Evolutionary conservation across 1,284 basidiomycete genomes (phyloP), one percentile per base, ranked within the genome.

Genomic region (Moniliella sp.): DNA sequence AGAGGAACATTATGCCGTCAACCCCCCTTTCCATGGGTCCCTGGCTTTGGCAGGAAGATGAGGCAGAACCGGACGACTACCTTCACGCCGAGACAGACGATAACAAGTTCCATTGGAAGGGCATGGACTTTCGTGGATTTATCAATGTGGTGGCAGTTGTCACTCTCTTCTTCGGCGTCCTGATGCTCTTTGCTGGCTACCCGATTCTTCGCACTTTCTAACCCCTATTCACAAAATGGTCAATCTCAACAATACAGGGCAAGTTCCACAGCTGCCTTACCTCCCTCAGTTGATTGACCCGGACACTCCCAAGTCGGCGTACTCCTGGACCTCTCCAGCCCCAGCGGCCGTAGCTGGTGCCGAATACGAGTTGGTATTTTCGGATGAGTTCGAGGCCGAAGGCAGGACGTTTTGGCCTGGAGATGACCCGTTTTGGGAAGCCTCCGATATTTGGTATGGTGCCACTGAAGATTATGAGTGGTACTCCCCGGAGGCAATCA

Each of bases 201-300:
- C 56, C 56, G 4, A 43, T 58, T 15, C 32, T 51, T 5, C 45
- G 49, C 31, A 42, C 55, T 17, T 28, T 50, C 19, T 31, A 36
- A 3, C 26, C 46, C 21, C 18, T 18, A 46, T 38, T 16, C 48
- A 37, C 30, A 79, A 79, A 48, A 48, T 80, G 12, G 80, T 78
- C 17, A 79, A 78, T 44, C 69, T 47, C 16, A 54, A 54, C 32
- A 49, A 49, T 2, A 44, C 45, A 0, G 51, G 51, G 8, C 51
- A 54, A 35, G 42, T 52, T 4, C 51, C 51, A 15, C 42, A 39
- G 4, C 35, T 54, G 18, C n/a, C n/a, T n/a, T 27, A 33, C 15
- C 39, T 40, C 14, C 34, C 32, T 15, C 26, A 32, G 2, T 37
- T 56, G 19, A 39, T 53, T 19, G 54, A 57, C 30, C 8, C 29